A percentile compares a stretch with the other conserved stretches of the same genome.
Conservation (phyloP, 2,329 filamentous ascomycete species). For the Pseudogymnoascus sp. region DNA sequence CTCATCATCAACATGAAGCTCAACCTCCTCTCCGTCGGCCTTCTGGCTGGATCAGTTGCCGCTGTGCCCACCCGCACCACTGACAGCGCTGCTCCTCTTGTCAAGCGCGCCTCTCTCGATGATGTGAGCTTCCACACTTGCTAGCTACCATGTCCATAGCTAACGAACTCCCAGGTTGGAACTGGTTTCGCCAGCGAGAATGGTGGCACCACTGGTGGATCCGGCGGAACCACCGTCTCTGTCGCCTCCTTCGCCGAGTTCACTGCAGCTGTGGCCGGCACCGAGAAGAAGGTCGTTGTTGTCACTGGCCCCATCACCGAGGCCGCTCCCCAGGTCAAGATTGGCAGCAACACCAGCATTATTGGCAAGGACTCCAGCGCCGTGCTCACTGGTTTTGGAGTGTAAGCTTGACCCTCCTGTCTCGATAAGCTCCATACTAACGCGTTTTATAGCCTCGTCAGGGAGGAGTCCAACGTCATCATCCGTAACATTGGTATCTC, state of each 20-base stretch:
- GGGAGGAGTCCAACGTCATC: slow-evolving; percentile 48
- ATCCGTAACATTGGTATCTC: slow-evolving; percentile 52
- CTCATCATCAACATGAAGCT: slow-evolving; percentile 39
- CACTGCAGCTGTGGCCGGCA: slow-evolving; percentile 39
- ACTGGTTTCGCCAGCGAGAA: slow-evolving; percentile 40
- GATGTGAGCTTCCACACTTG: slow-evolving; percentile 11
- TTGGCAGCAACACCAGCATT: slow-evolving; percentile 43
- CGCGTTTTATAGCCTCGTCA: slow-evolving; percentile 42
- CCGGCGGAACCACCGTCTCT: slow-evolving; percentile 45
- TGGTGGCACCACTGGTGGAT: slow-evolving; percentile 45
- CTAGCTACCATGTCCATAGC: background rate
- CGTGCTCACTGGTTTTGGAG: slow-evolving; percentile 16
- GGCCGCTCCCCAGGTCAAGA: slow-evolving; percentile 33
- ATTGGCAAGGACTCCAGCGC: slow-evolving; percentile 33
- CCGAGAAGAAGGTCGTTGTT: slow-evolving; percentile 37
- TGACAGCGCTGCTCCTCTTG: slow-evolving; percentile 33
- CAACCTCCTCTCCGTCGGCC: slow-evolving; percentile 37
- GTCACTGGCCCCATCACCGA: slow-evolving; percentile 37
- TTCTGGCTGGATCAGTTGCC: slow-evolving; percentile 36
- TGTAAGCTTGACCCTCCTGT: slow-evolving; percentile 21
- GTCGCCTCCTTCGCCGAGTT: slow-evolving; percentile 43
- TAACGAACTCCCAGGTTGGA: slow-evolving; percentile 11
- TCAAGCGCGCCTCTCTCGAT: slow-evolving; percentile 38
- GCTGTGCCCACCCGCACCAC: slow-evolving; percentile 43
- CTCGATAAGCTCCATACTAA: slow-evolving; percentile 29